A percentile compares a stretch with the other conserved stretches of the same genome.
Evolutionary conservation across 148 eudicot genomes (phyloP).

Genomic region (Oxyria digyna): DNA sequence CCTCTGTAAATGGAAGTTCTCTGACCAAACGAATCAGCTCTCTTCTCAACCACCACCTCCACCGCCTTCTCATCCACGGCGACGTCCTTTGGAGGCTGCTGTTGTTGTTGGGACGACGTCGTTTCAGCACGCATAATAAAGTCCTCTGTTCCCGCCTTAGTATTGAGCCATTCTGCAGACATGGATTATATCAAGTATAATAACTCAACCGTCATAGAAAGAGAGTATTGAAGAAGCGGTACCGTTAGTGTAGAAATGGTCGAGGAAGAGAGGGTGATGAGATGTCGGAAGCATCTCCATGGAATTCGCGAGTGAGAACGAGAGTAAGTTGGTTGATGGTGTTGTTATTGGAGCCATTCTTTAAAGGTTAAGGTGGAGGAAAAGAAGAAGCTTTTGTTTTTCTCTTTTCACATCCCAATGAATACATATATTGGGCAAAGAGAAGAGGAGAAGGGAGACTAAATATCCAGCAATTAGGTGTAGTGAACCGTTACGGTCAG

Average conservation of each 20-base stretch:
- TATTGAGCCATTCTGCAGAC: slow-evolving; percentile 39
- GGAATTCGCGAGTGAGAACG: background rate
- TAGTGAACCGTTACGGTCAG: background rate
- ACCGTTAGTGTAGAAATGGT: background rate
- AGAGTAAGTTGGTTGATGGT: background rate
- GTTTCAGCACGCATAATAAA: slow-evolving; percentile 6
- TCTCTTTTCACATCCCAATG: no score
- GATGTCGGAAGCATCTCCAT: background rate
- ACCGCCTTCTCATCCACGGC: slow-evolving; percentile 5
- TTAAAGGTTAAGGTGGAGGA: background rate
- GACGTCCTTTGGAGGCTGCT: slow-evolving; percentile 17
- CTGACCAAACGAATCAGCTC: slow-evolving; percentile 72
- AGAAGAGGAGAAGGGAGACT: no score
- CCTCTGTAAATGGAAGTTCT: slow-evolving; percentile 94
- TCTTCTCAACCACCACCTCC: slow-evolving; percentile 30
- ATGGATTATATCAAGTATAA: slow-evolving; percentile 6
- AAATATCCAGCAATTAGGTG: background rate
- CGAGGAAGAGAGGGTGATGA: background rate
- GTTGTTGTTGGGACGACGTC: slow-evolving; percentile 9
- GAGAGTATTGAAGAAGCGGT: background rate
- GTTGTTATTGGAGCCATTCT: background rate
- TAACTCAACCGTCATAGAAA: background rate
- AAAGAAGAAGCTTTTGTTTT: background rate
- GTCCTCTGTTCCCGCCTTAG: slow-evolving; percentile 11
- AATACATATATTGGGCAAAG: background rate